Percentiles rank a stretch among this genome's conserved stretches.
These are phyloP conservation scores for Sporothrix inflata DNA, from an alignment of 2,329 filamentous ascomycete genomes.

Conservation along the genomic window DNA sequence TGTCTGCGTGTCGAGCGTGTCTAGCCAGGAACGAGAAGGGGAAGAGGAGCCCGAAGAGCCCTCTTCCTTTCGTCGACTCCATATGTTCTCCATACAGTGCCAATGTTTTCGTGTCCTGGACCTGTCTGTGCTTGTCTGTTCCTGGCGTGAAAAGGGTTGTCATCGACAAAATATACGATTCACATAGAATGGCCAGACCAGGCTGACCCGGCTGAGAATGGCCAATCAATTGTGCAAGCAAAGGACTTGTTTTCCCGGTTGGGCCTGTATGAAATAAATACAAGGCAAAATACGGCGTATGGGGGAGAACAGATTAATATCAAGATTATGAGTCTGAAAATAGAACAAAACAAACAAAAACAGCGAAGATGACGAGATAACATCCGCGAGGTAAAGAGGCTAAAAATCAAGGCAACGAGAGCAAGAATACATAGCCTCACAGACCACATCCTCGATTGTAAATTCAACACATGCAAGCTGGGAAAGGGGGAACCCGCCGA, in stretches of 20 bases:
- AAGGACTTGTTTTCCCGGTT: background rate
- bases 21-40: background rate
- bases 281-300: background rate
- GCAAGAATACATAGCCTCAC: background rate
- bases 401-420: conserved; percentile 8
- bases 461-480: background rate
- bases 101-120: background rate
- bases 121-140: conserved; percentile 1
- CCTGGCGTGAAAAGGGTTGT: background rate
- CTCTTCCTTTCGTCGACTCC: conserved; percentile 6
- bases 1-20: background rate
- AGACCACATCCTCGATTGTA: background rate
- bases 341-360: background rate
- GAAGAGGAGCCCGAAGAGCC: background rate
- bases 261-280: background rate
- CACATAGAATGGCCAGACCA: background rate
- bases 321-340: background rate
- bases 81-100: conserved; percentile 7
- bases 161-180: background rate
- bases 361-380: background rate
- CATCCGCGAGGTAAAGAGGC: background rate
- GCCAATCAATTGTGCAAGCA: no score
- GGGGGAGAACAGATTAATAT: background rate
- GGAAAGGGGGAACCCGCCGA: background rate
- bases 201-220: background rate